Percentiles rank a stretch among this genome's conserved stretches.
Conservation (phyloP, 768 basidiomycete species). For the Termitomyces sp. region DNA sequence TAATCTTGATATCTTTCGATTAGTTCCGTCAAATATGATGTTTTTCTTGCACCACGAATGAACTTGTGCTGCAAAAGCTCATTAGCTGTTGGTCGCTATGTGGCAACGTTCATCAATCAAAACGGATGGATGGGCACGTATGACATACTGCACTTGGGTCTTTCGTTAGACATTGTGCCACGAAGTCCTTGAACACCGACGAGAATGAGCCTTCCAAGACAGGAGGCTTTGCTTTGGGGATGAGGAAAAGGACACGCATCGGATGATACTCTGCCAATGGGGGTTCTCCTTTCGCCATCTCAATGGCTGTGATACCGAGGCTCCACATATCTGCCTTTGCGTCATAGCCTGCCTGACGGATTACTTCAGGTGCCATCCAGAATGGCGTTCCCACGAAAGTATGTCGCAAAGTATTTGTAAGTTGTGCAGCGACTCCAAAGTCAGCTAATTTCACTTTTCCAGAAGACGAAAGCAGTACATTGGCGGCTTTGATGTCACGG, state of each 20-base stretch:
- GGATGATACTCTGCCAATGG: slow-evolving; percentile 97
- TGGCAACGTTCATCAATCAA: slow-evolving; percentile 11
- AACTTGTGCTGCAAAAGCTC: slow-evolving; percentile 94
- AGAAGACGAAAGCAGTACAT: slow-evolving; percentile 82
- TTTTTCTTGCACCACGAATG: slow-evolving; percentile 79
- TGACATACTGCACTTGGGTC: slow-evolving; percentile 69
- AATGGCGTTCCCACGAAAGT: slow-evolving; percentile 98
- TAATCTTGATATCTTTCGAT: slow-evolving; percentile 85
- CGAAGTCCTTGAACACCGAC: slow-evolving; percentile 88
- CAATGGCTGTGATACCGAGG: slow-evolving; percentile 95
- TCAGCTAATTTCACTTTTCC: slow-evolving; percentile 98
- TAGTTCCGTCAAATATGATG: slow-evolving; percentile 78
- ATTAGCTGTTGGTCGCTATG: slow-evolving; percentile 81
- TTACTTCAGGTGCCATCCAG: slow-evolving; percentile 99
- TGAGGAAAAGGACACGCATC: slow-evolving; percentile 97
- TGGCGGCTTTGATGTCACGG: slow-evolving; percentile 98
- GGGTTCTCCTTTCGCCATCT: slow-evolving; percentile 97
- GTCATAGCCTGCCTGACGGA: slow-evolving; percentile 95
- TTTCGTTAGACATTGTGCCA: slow-evolving; percentile 86
- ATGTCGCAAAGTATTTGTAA: slow-evolving; percentile 89
- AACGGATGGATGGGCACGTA: neutral
- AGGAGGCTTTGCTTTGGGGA: slow-evolving; percentile 95
- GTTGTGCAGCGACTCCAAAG: slow-evolving; percentile 96
- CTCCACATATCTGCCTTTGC: slow-evolving; percentile 98
- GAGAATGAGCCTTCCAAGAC: slow-evolving; percentile 84